Evolutionary conservation across 345 rosid species (phyloP), one percentile per base, ranked within the genome.

Genomic region (Gossypium ekmanianum): DNA sequence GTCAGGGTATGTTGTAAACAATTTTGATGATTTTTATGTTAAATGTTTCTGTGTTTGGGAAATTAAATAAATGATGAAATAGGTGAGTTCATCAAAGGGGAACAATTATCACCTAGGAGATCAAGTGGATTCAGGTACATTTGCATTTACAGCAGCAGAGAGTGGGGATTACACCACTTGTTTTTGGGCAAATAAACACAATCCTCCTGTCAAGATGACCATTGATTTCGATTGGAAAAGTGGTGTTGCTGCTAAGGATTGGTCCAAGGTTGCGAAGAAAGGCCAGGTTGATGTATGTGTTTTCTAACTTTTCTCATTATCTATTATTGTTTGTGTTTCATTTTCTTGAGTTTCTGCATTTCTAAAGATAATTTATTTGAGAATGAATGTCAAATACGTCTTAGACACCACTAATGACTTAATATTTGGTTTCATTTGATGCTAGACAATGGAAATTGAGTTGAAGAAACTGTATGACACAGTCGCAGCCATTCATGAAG

Each of bases 101-200:
- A 56, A 56, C 24, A 56, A 10, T 56, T 56, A 56, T 56, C 61
- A 56, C 61, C 61, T 56, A 2, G 61, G 61, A 56, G 61, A 56
- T 7, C 61, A 56, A 56, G 61, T 56, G 11, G 61, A n/a, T 56
- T 18, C 61, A 18, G 61, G 61, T 18, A 56, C 61, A 56, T 56
- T 56, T 56, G 61, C 27, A 56, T 56, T 56, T 56, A 18, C 26
- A 56, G 61, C 61, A 8, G 12, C 61, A 9, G 61, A 56, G 61
- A 20, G 61, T 56, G 61, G 61, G 22, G 61, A 56, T 56, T 56
- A 56, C 61, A 56, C 61, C 61, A 56, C 61, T 56, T 56, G 61
- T 56, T 56, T 56, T 8, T 56, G 61, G 61, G 61, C 61, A 56
- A 18, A 56, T n/a, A 18, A 9, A 20, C 11, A 8, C 12, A 9